Evolutionary conservation across 2,329 filamentous ascomycete species (phyloP).

Genomic region (Chaetomiaceae sp.): DNA sequence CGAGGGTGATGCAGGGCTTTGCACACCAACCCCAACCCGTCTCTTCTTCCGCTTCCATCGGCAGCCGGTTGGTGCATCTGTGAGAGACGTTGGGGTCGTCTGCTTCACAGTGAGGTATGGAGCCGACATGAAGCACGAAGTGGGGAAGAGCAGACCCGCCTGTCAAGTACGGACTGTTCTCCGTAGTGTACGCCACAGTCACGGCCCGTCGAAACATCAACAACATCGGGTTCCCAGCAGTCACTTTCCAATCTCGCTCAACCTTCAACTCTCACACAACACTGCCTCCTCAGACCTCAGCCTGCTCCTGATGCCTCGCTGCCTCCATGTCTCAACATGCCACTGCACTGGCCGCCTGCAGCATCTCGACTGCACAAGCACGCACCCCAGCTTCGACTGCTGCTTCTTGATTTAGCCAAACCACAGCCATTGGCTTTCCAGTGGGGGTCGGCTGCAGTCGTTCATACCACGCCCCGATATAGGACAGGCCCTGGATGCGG

Average conservation of each 20-base stretch:
- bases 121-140: too few relatives aligned
- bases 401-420: conserved; percentile 25
- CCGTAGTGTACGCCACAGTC: too few relatives aligned
- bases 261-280: background rate
- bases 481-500: conserved; percentile 21
- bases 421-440: conserved; percentile 19
- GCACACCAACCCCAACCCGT: background rate
- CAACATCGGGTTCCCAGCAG: too few relatives aligned
- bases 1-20: background rate
- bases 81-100: too few relatives aligned
- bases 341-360: conserved; percentile 5
- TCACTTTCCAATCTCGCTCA: too few relatives aligned
- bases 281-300: conserved; percentile 9
- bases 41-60: background rate
- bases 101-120: too few relatives aligned
- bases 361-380: conserved; percentile 17
- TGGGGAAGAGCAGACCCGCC: too few relatives aligned
- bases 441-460: conserved; percentile 18
- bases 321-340: background rate
- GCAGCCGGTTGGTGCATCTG: background rate
- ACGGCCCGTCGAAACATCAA: too few relatives aligned
- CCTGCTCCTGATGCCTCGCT: conserved; percentile 2
- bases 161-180: too few relatives aligned
- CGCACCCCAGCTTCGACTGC: conserved; percentile 24
- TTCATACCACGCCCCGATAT: conserved; percentile 23